A percentile compares a stretch with the other conserved stretches of the same genome.
Conservation (phyloP, 75 land plant genomes). For the Ceratopteris richardii region DNA sequence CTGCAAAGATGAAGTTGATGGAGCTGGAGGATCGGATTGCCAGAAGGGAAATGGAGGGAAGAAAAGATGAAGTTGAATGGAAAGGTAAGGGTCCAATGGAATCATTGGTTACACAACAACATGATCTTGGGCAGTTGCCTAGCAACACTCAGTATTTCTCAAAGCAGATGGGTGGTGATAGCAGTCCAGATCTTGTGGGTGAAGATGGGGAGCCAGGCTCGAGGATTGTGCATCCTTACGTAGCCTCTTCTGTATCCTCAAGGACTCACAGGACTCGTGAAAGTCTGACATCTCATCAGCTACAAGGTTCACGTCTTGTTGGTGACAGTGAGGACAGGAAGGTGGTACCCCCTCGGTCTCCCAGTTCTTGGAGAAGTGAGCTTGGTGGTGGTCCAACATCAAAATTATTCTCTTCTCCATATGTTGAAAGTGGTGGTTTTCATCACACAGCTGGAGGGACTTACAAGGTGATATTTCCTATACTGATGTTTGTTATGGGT, state of each 20-base stretch:
- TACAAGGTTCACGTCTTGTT: neutral
- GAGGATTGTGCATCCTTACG: no score
- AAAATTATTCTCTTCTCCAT: conserved; percentile 2
- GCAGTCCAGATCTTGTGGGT: no score
- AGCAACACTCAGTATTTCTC: no score
- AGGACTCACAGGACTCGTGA: neutral
- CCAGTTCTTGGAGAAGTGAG: neutral
- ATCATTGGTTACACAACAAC: no score
- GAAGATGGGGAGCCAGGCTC: no score
- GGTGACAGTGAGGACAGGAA: neutral
- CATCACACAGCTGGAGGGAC: neutral
- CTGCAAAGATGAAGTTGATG: neutral
- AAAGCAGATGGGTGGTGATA: no score
- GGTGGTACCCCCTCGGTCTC: neutral
- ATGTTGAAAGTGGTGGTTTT: neutral
- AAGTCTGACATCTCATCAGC: neutral
- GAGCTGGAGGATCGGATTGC: neutral
- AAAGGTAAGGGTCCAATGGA: no score
- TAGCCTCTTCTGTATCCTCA: neutral
- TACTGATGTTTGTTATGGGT: no score
- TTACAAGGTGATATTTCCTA: conserved; percentile 1
- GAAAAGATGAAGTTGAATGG: neutral
- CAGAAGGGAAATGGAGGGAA: neutral
- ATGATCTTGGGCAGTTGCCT: no score
- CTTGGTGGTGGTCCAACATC: conserved; percentile 4